Evolutionary conservation across 352 stramenopile genomes (phyloP).

Genomic region (Phytophthora lateralis): DNA sequence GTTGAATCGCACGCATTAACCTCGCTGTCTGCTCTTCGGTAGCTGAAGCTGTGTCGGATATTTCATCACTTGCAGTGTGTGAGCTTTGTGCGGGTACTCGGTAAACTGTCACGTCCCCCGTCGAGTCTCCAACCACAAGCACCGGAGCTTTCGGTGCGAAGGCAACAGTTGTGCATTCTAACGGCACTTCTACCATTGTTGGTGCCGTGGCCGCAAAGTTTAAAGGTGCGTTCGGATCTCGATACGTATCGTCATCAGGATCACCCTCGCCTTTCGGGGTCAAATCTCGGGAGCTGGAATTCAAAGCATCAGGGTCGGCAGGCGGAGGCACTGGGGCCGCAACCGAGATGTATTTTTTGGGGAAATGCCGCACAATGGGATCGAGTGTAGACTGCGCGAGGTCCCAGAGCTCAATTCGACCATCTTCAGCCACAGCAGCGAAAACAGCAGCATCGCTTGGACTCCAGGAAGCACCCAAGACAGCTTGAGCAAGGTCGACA

Average conservation of each 20-base stretch:
- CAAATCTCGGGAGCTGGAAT: conserved; percentile 19
- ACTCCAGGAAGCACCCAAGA: conserved; percentile 89
- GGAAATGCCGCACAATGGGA: conserved; percentile 79
- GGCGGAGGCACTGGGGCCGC: conserved; percentile 5
- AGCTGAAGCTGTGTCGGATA: conserved; percentile 25
- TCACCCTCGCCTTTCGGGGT: conserved; percentile 19
- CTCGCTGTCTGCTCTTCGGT: conserved; percentile 61
- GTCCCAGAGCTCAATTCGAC: conserved; percentile 93
- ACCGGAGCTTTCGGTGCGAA: conserved; percentile 77
- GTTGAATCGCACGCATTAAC: conserved; percentile 53
- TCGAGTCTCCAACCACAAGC: conserved; percentile 79
- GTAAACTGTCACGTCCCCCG: conserved; percentile 77
- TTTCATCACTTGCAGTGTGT: conserved; percentile 18
- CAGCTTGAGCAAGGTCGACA: conserved; percentile 78
- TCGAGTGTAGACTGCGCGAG: conserved; percentile 85
- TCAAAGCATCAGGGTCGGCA: conserved; percentile 3
- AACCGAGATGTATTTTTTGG: conserved; percentile 53
- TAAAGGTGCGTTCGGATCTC: conserved; percentile 13
- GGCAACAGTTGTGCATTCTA: conserved; percentile 74
- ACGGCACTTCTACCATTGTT: conserved; percentile 43
- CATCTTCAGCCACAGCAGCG: conserved; percentile 86
- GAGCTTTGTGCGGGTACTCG: conserved; percentile 52
- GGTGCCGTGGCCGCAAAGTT: not conserved
- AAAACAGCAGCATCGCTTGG: conserved; percentile 86
- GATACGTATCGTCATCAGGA: conserved; percentile 6